A percentile compares a stretch with the other conserved stretches of the same genome.
These are phyloP conservation scores for Xylariaceae sp. DNA, from an alignment of 2,329 filamentous ascomycete species.

Conservation along the genomic window DNA sequence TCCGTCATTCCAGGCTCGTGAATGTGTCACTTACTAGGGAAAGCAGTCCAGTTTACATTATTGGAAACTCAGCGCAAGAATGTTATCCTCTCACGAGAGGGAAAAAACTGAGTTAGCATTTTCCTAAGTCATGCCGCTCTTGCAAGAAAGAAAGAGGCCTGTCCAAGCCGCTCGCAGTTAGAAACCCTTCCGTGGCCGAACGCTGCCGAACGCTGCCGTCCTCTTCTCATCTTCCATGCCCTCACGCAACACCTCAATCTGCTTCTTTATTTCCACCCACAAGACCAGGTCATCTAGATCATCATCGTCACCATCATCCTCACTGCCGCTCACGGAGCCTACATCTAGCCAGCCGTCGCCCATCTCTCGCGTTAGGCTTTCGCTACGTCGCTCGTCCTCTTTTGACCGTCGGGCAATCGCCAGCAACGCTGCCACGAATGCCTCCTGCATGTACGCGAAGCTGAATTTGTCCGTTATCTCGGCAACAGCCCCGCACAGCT, in stretches of 20 bases:
- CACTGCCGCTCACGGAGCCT: slow-evolving; percentile 11
- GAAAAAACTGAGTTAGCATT: not conserved
- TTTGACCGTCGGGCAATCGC: slow-evolving; percentile 54
- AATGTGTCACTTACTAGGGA: not conserved
- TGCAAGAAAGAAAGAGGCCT: not conserved
- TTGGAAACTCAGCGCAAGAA: not conserved
- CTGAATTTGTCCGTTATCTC: slow-evolving; percentile 68
- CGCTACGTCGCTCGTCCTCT: slow-evolving; percentile 28
- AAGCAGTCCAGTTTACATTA: not conserved
- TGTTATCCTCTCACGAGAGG: not conserved
- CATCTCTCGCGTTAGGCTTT: slow-evolving; percentile 41
- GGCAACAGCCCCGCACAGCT: slow-evolving; percentile 63
- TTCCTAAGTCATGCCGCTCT: not conserved
- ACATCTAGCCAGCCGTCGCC: slow-evolving; percentile 49
- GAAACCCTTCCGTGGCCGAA: not conserved
- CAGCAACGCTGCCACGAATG: slow-evolving; percentile 67
- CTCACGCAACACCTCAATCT: slow-evolving; percentile 64
- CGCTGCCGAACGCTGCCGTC: not conserved
- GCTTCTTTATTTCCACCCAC: slow-evolving; percentile 68
- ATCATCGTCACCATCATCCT: slow-evolving; percentile 43
- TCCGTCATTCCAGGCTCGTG: not conserved
- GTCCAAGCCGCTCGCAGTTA: not conserved
- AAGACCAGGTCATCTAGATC: slow-evolving; percentile 58
- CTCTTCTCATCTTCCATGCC: slow-evolving; percentile 55
- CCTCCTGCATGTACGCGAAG: slow-evolving; percentile 74